Percentiles rank a stretch among this genome's conserved stretches.
Conservation (phyloP, 257 asterid genomes). For the Solanum pinnatisectum region DNA sequence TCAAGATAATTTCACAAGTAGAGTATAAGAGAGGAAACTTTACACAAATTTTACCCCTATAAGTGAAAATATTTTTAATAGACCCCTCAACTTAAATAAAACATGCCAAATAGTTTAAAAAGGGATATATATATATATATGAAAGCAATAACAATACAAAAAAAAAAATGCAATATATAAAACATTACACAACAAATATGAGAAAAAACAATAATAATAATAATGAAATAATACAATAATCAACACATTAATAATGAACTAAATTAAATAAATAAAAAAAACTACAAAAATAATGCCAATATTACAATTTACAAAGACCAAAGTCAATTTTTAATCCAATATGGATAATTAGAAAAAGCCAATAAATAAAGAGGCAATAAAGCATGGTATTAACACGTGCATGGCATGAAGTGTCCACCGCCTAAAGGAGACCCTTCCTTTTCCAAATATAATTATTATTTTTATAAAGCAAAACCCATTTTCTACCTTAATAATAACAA, state of each 20-base stretch:
- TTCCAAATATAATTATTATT: not conserved
- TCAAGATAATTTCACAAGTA: no score
- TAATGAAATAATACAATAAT: no score
- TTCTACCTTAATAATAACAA: not conserved
- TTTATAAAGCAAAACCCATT: not conserved
- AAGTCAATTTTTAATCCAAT: not conserved
- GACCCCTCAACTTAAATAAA: not conserved
- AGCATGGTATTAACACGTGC: not conserved
- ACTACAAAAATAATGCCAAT: not conserved
- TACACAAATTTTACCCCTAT: no score
- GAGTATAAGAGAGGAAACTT: no score
- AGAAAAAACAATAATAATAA: no score
- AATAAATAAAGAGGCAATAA: not conserved
- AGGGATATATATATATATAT: no score
- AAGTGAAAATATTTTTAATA: no score
- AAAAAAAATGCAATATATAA: no score
- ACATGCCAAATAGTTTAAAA: not conserved
- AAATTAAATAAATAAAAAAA: no score
- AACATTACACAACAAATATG: not conserved
- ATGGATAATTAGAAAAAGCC: no score
- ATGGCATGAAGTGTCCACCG: slow-evolving; percentile 1
- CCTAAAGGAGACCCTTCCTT: not conserved
- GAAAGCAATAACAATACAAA: no score
- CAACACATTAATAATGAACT: no score
- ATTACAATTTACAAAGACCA: not conserved